These are phyloP conservation scores for Diversispora epigaea DNA, from an alignment of 192 early-diverging fungal genomes.

Conservation along the genomic window DNA sequence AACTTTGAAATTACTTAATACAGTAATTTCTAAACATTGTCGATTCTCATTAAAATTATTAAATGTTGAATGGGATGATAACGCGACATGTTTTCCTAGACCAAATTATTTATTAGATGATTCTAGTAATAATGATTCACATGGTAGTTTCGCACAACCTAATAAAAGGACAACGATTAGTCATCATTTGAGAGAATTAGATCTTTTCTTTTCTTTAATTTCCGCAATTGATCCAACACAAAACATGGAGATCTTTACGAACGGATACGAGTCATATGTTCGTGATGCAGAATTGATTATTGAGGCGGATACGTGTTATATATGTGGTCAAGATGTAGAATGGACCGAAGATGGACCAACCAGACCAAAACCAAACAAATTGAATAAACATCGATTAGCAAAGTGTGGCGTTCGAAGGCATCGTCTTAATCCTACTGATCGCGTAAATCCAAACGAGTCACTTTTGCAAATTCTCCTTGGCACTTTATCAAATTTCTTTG, in stretches of 20 bases:
- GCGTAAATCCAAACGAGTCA: constrained; percentile 59
- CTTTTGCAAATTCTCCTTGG: constrained; percentile 66
- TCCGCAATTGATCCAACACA: constrained; percentile 52
- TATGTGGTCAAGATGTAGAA: constrained; percentile 40
- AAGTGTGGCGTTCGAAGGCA: constrained; percentile 42
- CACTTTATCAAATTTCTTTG: constrained; percentile 77
- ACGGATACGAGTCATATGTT: constrained; percentile 58
- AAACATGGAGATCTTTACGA: constrained; percentile 51
- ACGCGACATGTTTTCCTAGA: constrained; percentile 44
- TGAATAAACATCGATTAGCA: constrained; percentile 39
- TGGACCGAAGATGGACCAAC: constrained; percentile 30
- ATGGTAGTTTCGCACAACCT: not conserved
- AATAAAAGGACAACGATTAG: constrained; percentile 45
- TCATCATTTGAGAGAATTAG: constrained; percentile 58
- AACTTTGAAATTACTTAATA: constrained; percentile 75
- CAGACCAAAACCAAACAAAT: constrained; percentile 37
- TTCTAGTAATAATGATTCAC: not conserved
- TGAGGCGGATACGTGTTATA: constrained; percentile 52
- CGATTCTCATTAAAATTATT: constrained; percentile 74
- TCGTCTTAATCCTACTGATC: constrained; percentile 42
- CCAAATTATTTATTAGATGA: constrained; percentile 30
- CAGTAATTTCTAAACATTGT: constrained; percentile 75
- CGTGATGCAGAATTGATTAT: constrained; percentile 52
- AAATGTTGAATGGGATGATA: constrained; percentile 63
- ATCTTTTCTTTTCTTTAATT: constrained; percentile 59